Evolutionary conservation across 345 rosid genomes (phyloP), one percentile per base, ranked within the genome.

Genomic region (Hirschfeldia incana): DNA sequence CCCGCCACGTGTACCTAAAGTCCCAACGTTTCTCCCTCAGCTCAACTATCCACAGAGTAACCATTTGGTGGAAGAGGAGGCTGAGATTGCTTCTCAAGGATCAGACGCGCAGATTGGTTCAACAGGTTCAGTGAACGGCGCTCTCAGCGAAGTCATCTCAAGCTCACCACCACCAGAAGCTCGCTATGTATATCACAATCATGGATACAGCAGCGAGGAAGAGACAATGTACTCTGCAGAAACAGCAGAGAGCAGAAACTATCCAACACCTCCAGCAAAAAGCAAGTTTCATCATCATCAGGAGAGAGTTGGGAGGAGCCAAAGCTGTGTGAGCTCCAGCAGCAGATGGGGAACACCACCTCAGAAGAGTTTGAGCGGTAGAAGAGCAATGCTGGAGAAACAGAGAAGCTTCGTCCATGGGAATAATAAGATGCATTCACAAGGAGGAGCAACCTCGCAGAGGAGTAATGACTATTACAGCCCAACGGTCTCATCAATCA

Each of bases 211-310:
- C 34, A 82, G 96, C 9, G 98, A 92, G 76, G 97, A 86, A 80
- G 98, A 91, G 84, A 95, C 98, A 4, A 89, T 95, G 99, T 92
- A 95, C 86, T 95, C 99, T 9, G 99, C 96, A 5, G 99, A 92
- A 85, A 94, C 99, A 71, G 98, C 98, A 0, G 98, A 92, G 82
- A 95, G 99, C 84, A 82, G 98, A 78, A 95, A 95, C 84, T 92
- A 89, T 65, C 80, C 83, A 46, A 84, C 97, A 0, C 92, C 89
- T 55, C 99, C 98, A 1, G 83, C 87, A 73, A 92, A 89, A 76
- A 90, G 86, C 6, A 84, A 83, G 83, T 70, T 75, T 75, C 76
- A 82, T 72, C 76, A 86, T 36, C 36, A 33, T 4, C 32, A 29
- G 3, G 89, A 88, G 65, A 92, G 84, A 77, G 90, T 90, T 5